Evolutionary conservation across 768 basidiomycete species (phyloP).

Genomic region (Coprinopsis sp.): DNA sequence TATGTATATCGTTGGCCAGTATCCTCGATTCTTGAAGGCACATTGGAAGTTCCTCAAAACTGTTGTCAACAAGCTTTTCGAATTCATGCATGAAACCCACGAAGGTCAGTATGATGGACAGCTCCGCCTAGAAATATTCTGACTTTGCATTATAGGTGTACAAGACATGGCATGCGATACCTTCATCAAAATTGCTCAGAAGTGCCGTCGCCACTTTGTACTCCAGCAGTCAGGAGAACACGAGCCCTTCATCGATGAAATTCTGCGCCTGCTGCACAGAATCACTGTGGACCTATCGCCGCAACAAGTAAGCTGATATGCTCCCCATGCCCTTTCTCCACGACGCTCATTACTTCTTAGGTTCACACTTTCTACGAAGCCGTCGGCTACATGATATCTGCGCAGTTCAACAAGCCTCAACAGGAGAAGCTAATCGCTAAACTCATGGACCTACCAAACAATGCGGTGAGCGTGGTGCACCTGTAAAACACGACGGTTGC

Average conservation of each 20-base stretch:
- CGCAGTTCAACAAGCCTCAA: conserved; percentile 95
- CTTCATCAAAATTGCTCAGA: conserved; percentile 99
- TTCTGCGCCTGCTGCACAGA: conserved; percentile 82
- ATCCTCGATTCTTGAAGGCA: conserved; percentile 97
- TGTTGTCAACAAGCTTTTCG: conserved; percentile 98
- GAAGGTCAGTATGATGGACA: conserved; percentile 61
- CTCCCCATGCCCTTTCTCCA: background rate
- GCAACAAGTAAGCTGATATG: conserved; percentile 63
- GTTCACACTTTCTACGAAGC: conserved; percentile 99
- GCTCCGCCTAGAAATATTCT: background rate
- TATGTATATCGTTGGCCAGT: conserved; percentile 99
- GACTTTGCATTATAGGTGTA: conserved; percentile 55
- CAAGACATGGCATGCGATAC: conserved; percentile 99
- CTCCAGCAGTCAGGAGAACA: conserved; percentile 97
- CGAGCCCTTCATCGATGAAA: conserved; percentile 98
- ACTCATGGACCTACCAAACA: conserved; percentile 96
- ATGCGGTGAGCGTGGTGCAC: conserved; percentile 58
- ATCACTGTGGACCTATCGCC: conserved; percentile 94
- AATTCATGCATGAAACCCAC: conserved; percentile 99
- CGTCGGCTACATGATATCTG: conserved; percentile 98
- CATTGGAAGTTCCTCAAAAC: conserved; percentile 99
- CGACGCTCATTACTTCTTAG: conserved; percentile 26
- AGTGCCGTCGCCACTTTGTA: conserved; percentile 95
- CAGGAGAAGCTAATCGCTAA: conserved; percentile 94
- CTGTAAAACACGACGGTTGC: conserved; percentile 4